Percentiles rank a stretch among this genome's conserved stretches.
Conservation (phyloP, 1,139 yeast species). For the Diutina sp. region DNA sequence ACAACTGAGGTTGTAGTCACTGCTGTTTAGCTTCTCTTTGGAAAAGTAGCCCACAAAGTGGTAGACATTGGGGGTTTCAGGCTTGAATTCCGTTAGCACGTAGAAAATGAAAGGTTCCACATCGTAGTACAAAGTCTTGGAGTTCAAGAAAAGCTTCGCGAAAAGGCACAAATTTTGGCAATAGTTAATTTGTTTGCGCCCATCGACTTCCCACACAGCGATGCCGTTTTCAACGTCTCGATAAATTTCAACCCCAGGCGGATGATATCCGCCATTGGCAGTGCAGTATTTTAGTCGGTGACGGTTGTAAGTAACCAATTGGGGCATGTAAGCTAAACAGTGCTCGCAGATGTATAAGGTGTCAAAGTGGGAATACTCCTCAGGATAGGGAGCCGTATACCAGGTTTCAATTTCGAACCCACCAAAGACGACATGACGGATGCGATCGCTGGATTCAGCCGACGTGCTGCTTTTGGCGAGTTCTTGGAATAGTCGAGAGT, state of each 20-base stretch:
- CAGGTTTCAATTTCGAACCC: conserved; percentile 73
- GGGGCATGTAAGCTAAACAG: conserved; percentile 72
- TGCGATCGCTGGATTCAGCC: conserved; percentile 9
- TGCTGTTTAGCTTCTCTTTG: conserved; percentile 67
- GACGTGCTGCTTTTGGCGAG: conserved; percentile 5
- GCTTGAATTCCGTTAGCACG: conserved; percentile 62
- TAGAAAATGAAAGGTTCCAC: conserved; percentile 93
- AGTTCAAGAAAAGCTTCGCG: conserved; percentile 80
- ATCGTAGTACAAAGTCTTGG: conserved; percentile 85
- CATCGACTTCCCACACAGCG: conserved; percentile 87
- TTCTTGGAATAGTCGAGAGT: conserved; percentile 33
- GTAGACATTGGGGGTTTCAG: conserved; percentile 32
- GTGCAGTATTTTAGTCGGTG: conserved; percentile 61
- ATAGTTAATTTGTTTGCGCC: conserved; percentile 66
- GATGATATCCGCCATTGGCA: conserved; percentile 38
- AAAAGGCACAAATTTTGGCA: conserved; percentile 84
- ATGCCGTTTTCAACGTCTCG: conserved; percentile 39
- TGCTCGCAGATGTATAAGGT: conserved; percentile 70
- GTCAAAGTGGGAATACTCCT: conserved; percentile 56
- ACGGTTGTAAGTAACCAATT: conserved; percentile 54
- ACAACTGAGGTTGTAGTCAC: conserved; percentile 79
- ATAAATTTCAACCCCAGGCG: conserved; percentile 90
- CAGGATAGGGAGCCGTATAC: conserved; percentile 92
- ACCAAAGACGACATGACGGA: conserved; percentile 52
- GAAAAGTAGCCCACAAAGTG: conserved; percentile 92